Evolutionary conservation across 202 grass and related monocot species (phyloP), one percentile per base, ranked within the genome.

Genomic region (Elaeis oleifera): DNA sequence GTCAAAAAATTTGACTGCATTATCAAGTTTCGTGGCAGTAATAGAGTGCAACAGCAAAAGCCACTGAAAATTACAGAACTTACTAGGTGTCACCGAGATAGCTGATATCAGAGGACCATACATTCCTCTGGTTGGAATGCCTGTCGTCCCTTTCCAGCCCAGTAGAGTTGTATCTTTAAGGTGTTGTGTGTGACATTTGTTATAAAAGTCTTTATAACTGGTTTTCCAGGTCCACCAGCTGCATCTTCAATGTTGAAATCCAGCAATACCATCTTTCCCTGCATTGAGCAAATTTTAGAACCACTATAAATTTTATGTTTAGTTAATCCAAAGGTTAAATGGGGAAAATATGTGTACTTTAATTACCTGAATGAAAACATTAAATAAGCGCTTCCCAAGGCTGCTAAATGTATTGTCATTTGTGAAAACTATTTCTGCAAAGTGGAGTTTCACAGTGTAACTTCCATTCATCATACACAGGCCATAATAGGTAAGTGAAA

Each of bases 31-130:
- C 11, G 13, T 44, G 36, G 11, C 36, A 44, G 36, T 13, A 44
- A 44, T 14, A 44, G 9, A 13, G 1, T 44, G 11, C 36, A 44
- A 44, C 36, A 14, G 36, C 8, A 58, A 51, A 28, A 36, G 19
- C 21, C 54, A 67, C 58, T 16, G 50, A 51, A 21, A 78, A 65
- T 67, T 52, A 58, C 58, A 60, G 56, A 73, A 75, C 84, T 73
- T 81, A 97, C 88, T 92, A 78, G 88, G 84, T 67, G 61, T 77
- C 71, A 92, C 74, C 73, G 92, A 89, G 73, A 96, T 89, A 80
- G 92, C 92, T 84, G 92, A 96, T 88, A 96, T 79, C 19, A 96
- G 39, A 60, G 92, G 92, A 16, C 87, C 92, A 23, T 96, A 91
- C 78, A 69, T 39, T 76, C 94, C 94, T 89, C 94, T 89, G 5